These are phyloP conservation scores for Aspergillus sp. DNA, from an alignment of 2,329 filamentous ascomycete species.

Conservation along the genomic window DNA sequence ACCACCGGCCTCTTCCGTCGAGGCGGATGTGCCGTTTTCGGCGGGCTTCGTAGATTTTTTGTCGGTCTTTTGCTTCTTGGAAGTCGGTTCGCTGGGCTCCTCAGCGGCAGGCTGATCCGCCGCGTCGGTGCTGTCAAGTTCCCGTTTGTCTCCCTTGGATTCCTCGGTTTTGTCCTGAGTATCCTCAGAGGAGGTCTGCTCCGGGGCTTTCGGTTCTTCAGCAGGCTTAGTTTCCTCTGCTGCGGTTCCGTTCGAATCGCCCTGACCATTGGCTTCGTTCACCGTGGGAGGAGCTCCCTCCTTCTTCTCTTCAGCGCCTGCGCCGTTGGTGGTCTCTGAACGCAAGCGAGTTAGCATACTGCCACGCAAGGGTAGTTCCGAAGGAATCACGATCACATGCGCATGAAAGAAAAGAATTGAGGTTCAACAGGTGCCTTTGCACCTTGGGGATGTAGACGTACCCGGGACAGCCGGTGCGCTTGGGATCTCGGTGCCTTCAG, in stretches of 20 bases:
- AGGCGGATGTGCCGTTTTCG: slow-evolving; percentile 9
- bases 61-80: slow-evolving; percentile 31
- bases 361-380: too few relatives aligned
- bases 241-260: not conserved
- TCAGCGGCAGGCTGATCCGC: slow-evolving; percentile 6
- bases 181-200: slow-evolving; percentile 5
- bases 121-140: slow-evolving; percentile 7
- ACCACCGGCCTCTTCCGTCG: slow-evolving; percentile 13
- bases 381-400: too few relatives aligned
- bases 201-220: slow-evolving; percentile 6
- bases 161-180: slow-evolving; percentile 8
- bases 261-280: slow-evolving; percentile 6
- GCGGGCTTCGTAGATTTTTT: slow-evolving; percentile 3
- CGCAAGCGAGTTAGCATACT: slow-evolving; percentile 10
- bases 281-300: not conserved
- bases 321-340: slow-evolving; percentile 8
- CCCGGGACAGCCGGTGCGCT: slow-evolving; percentile 12
- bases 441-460: slow-evolving; percentile 9
- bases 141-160: slow-evolving; percentile 18
- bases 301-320: slow-evolving; percentile 3
- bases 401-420: too few relatives aligned
- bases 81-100: slow-evolving; percentile 14
- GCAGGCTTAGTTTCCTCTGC: slow-evolving; percentile 6
- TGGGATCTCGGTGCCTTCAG: slow-evolving; percentile 9
- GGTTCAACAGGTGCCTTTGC: not conserved